Evolutionary conservation across 2,329 filamentous ascomycete genomes (phyloP), one percentile per base, ranked within the genome.

Genomic region (Aspergillus floridensis): DNA sequence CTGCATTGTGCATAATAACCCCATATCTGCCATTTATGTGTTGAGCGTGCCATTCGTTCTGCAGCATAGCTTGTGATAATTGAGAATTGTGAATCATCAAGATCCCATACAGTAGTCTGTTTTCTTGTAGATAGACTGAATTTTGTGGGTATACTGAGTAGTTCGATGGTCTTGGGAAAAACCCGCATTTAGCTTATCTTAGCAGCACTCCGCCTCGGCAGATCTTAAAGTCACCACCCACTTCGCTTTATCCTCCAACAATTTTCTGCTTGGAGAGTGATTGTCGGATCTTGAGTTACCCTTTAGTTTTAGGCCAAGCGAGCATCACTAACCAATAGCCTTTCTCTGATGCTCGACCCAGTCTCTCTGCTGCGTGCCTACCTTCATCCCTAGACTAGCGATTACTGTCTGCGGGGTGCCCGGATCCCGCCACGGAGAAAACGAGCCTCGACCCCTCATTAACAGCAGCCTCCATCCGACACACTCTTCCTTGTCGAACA

Each of bases 11-110:
- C 63, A 67, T 66, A 65, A 59, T 66, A 59, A 57, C 56, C 59
- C 59, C 52, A 47, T 58, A 35, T 58, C 21, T 60, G 57, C 58
- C 58, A 59, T 59, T 59, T 31, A 49, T 58, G 32, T 61, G 60
- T 59, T 62, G 54, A 62, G 57, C 52, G 59, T 63, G 38, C 59
- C 54, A 49, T 60, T 56, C 49, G 57, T 64, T 44, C 32, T 58
- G 57, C 54, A 59, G 56, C 55, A 59, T 58, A 63, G 57, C 48
- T 65, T 63, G 63, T 65, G 51, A 63, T 66, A 63, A 66, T 65
- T 58, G 57, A 62, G 50, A 58, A 56, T 49, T 49, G 48, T 44
- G 49, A 48, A 35, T 26, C 21, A 56, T 32, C 16, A 14, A 44
- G 26, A 4, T 29, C 41, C 35, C 24, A 55, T 22, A 14, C 11